Conservation (phyloP, 208 protist species). For the Jaenimonas drosophilae region DNA sequence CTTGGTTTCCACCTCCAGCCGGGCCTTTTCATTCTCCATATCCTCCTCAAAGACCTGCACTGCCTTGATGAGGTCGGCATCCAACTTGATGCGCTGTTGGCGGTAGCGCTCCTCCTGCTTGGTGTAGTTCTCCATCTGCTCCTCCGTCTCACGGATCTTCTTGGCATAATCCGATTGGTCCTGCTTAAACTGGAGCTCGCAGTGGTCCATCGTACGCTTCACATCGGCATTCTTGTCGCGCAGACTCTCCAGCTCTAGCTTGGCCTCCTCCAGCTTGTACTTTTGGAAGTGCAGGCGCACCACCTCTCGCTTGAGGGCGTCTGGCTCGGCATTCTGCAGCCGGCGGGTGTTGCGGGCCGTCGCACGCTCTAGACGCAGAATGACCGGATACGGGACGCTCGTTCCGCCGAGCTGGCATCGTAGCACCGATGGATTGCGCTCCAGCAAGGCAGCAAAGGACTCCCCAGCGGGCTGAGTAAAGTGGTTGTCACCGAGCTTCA, state of each 20-base stretch:
- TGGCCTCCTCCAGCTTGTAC: constrained; percentile 85
- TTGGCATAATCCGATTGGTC: constrained; percentile 61
- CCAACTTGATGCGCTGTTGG: constrained; percentile 43
- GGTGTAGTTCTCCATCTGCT: constrained; percentile 58
- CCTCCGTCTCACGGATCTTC: constrained; percentile 48
- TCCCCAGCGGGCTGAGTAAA: constrained; percentile 62
- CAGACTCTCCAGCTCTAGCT: constrained; percentile 55
- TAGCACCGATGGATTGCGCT: constrained; percentile 47
- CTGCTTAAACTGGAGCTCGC: constrained; percentile 73
- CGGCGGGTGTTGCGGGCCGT: constrained; percentile 35
- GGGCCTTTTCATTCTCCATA: constrained; percentile 30
- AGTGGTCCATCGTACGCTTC: constrained; percentile 52
- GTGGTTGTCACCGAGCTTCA: constrained; percentile 72
- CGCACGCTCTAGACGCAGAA: constrained; percentile 39
- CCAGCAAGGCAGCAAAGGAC: constrained; percentile 64
- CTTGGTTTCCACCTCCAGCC: constrained; percentile 30
- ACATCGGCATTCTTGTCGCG: constrained; percentile 51
- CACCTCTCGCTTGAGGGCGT: constrained; percentile 68
- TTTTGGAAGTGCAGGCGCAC: constrained; percentile 80
- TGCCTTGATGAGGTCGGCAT: constrained; percentile 42
- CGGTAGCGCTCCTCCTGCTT: constrained; percentile 32
- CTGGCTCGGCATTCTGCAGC: constrained; percentile 36
- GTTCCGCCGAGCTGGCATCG: constrained; percentile 50
- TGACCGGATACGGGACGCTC: constrained; percentile 53
- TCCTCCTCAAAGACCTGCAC: constrained; percentile 25